These are phyloP conservation scores for Plantago major DNA, from an alignment of 257 asterid genomes.

Conservation along the genomic window DNA sequence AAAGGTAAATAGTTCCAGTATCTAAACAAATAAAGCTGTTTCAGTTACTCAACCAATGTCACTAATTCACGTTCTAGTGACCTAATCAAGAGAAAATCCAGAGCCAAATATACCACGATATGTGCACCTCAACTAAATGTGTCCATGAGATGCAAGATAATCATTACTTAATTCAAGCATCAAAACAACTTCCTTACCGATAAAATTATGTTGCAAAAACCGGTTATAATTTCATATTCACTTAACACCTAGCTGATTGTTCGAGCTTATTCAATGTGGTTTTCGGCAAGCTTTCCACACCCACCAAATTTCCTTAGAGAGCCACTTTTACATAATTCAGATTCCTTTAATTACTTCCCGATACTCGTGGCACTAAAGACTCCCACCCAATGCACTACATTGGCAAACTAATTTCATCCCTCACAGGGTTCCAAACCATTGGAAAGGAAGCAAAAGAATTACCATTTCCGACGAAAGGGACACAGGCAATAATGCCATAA, in stretches of 20 bases:
- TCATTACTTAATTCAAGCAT: not conserved
- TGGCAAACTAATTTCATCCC: slow-evolving; percentile 2
- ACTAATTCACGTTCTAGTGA: not conserved
- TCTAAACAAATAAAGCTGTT: not conserved
- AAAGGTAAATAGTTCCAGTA: not conserved
- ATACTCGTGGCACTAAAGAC: too few species aligned
- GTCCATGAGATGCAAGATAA: too few species aligned
- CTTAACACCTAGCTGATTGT: too few species aligned
- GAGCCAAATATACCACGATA: not conserved
- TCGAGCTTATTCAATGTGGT: too few species aligned
- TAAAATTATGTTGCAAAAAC: not conserved
- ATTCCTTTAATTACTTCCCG: too few species aligned
- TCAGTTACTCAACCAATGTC: not conserved
- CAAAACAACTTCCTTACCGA: not conserved
- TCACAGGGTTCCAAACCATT: not conserved
- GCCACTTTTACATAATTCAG: too few species aligned
- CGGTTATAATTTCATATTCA: not conserved
- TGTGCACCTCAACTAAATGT: not conserved
- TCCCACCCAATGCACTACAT: not conserved
- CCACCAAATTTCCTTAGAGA: too few species aligned
- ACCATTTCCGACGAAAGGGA: slow-evolving; percentile 37
- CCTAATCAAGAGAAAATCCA: not conserved
- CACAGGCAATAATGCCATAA: slow-evolving; percentile 46
- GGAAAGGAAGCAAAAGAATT: not conserved
- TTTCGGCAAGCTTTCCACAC: too few species aligned